Base-by-base conservation (phyloP, 2,329 filamentous ascomycete species). In the Claviceps arundinis region DNA sequence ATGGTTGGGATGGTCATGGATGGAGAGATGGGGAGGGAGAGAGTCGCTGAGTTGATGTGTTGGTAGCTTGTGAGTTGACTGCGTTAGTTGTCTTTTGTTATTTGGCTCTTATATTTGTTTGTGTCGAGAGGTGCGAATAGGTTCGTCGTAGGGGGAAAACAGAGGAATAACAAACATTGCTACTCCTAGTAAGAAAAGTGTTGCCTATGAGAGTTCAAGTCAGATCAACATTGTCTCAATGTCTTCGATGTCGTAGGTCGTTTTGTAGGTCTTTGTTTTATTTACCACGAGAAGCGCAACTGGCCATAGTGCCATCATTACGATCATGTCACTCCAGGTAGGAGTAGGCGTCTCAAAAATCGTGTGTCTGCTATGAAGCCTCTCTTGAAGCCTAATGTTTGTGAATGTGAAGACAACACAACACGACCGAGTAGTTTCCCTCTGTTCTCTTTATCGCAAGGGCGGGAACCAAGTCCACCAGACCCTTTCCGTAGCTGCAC, bases 21-120 rank as follows among this genome's bases (percentile, higher is more conserved):
- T 14, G 52, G 52, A 5, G 52, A 50, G n/a, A 47, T 47, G 16
- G 52, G 52, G 41, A 53, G 44, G 22, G 52, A 53, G 16, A 53
- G 48, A 14, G 8, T 50, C 8, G 47, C 22, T 16, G 52, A 50
- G 24, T 11, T 17, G 37, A 50, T 30, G 43, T 53, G 52, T 38
- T 50, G 22, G 44, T 53, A 53, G 16, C 52, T 53, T 37, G 30
- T 34, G 30, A 34, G 30, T 34, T 34, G 30, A 11, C 30, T 4
- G 30, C 30, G 30, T 34, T 34, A 34, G 30, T 47, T 17, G 9
- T 26, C 14, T 17, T 46, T 17, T 16, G 24, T 5, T 30, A n/a
- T 30, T 45, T 26, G 41, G 19, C 1, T 43, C n/a, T 19, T 19
- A 24, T 34, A 9, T 34, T 34, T 34, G 30, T 11, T 34, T 11